phyloP scores from a whole-genome alignment of 169 alveolate species.

The Theileria sp. region DNA sequence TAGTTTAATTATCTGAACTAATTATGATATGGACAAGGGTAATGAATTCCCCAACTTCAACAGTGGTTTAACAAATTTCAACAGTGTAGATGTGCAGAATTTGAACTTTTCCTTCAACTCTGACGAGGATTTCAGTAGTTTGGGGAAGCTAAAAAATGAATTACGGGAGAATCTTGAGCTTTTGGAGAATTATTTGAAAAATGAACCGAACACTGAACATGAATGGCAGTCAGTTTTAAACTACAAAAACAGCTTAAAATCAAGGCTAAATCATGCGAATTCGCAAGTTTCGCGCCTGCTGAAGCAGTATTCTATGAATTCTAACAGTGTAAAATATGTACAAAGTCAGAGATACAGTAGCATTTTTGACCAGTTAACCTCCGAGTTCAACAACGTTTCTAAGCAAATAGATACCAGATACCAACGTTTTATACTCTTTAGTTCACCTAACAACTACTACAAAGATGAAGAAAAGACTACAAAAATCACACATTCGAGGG shows the following conservation, averaged over 20 bases:
- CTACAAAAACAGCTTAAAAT: conserved; percentile 10
- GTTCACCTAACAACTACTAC: background rate
- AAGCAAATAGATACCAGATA: conserved; percentile 42
- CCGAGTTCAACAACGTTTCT: conserved; percentile 33
- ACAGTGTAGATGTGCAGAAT: conserved; percentile 12
- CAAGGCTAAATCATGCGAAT: conserved; percentile 41
- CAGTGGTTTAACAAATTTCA: conserved; percentile 25
- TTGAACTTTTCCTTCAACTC: background rate
- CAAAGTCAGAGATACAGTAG: conserved; percentile 55
- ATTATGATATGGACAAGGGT: background rate
- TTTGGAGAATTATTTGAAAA: conserved; percentile 21
- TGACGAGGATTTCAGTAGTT: conserved; percentile 28
- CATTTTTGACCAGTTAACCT: conserved; percentile 54
- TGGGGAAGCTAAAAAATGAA: conserved; percentile 48
- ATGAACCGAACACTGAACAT: conserved; percentile 18
- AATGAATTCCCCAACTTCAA: background rate
- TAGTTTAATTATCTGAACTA: background rate
- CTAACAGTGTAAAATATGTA: conserved; percentile 25
- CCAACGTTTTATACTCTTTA: conserved; percentile 39
- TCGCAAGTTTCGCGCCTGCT: conserved; percentile 22
- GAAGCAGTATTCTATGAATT: background rate
- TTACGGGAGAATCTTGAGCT: conserved; percentile 18
- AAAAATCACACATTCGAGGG: conserved; percentile 28
- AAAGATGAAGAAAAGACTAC: conserved; percentile 19
- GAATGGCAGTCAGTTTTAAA: conserved; percentile 48